Conservation (phyloP, 2,329 filamentous ascomycete genomes). For the Colletotrichum spinosum region DNA sequence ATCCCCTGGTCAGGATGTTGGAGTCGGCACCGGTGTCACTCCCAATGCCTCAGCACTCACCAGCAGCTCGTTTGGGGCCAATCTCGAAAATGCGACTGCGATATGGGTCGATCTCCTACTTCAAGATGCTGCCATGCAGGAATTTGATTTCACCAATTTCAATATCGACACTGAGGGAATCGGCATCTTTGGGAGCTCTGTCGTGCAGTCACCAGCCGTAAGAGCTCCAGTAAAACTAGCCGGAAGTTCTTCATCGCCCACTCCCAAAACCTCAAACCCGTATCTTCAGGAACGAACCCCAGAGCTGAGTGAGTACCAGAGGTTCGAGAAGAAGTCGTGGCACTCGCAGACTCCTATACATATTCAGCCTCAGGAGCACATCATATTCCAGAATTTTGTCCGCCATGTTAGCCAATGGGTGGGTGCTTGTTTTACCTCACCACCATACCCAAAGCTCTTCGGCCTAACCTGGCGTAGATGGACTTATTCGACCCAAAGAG, state of each 20-base stretch:
- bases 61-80: constrained; percentile 17
- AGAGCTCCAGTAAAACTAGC: background rate
- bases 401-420: constrained; percentile 31
- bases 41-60: constrained; percentile 9
- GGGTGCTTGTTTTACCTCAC: background rate
- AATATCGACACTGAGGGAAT: constrained; percentile 1
- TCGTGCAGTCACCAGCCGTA: constrained; percentile 10
- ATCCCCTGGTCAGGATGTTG: background rate
- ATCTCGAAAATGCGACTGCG: constrained; percentile 29
- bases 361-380: constrained; percentile 13
- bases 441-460: no score
- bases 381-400: constrained; percentile 31
- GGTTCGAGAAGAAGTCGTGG: constrained; percentile 25
- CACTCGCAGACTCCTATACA: constrained; percentile 8
- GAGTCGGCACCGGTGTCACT: constrained; percentile 4
- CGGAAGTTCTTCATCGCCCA: background rate
- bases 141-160: constrained; percentile 16
- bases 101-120: constrained; percentile 34
- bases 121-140: constrained; percentile 22
- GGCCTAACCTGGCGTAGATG: constrained; percentile 14
- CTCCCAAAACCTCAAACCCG: constrained; percentile 4
- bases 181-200: constrained; percentile 14
- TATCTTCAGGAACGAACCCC: constrained; percentile 17
- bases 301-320: constrained; percentile 2
- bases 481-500: constrained; percentile 30